These are phyloP conservation scores for Silybum marianum DNA, from an alignment of 129 eudicot species.

Conservation along the genomic window DNA sequence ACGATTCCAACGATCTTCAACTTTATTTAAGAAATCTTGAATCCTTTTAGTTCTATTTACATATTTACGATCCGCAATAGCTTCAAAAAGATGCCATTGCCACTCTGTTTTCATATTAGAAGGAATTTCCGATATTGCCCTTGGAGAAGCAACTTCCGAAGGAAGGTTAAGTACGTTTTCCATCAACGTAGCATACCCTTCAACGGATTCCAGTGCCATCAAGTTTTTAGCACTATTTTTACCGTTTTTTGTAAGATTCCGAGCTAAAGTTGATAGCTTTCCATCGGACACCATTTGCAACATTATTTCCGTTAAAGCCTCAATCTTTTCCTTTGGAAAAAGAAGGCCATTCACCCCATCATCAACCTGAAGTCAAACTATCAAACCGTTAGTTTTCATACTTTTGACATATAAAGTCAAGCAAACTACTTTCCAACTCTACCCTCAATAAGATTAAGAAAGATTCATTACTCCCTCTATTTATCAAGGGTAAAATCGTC, in stretches of 20 bases:
- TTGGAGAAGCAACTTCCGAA: slow-evolving; percentile 76
- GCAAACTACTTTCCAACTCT: background rate
- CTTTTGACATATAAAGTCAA: slow-evolving; percentile 11
- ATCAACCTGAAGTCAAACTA: slow-evolving; percentile 55
- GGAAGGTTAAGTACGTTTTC: slow-evolving; percentile 68
- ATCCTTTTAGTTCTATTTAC: slow-evolving; percentile 38
- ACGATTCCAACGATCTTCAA: slow-evolving; percentile 52
- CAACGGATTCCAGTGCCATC: slow-evolving; percentile 69
- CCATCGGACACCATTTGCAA: slow-evolving; percentile 60
- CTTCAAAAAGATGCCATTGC: slow-evolving; percentile 77
- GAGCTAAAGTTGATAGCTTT: slow-evolving; percentile 55
- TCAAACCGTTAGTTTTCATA: slow-evolving; percentile 38
- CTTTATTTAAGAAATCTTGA: slow-evolving; percentile 38
- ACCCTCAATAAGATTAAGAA: background rate
- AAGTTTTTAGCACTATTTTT: slow-evolving; percentile 70
- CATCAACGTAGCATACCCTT: slow-evolving; percentile 74
- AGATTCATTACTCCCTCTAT: background rate
- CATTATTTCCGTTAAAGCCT: slow-evolving; percentile 51
- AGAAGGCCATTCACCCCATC: slow-evolving; percentile 85
- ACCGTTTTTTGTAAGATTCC: slow-evolving; percentile 55
- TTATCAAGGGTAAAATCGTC: background rate
- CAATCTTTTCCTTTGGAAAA: slow-evolving; percentile 66
- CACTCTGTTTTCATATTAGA: slow-evolving; percentile 57
- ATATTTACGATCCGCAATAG: slow-evolving; percentile 26
- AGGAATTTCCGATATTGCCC: slow-evolving; percentile 57